Conservation (phyloP, 2,329 filamentous ascomycete genomes). For the Diaporthe sp. region DNA sequence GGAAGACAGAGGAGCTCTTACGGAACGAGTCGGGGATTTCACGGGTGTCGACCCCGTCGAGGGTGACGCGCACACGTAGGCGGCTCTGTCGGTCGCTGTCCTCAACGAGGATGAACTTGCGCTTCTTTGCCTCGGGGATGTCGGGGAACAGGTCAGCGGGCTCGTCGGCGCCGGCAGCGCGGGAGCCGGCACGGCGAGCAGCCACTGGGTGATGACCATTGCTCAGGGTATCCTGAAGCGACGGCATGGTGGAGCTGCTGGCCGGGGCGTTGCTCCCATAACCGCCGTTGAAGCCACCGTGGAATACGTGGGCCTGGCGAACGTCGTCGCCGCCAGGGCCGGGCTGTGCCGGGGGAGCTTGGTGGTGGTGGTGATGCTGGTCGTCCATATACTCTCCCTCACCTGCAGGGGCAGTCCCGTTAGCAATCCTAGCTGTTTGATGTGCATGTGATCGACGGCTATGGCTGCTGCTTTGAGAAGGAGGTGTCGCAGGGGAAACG, state of each 20-base stretch:
- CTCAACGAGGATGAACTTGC: slow-evolving; percentile 97
- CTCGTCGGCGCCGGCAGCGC: slow-evolving; percentile 66
- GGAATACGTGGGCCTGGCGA: slow-evolving; percentile 80
- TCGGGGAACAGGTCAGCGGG: slow-evolving; percentile 85
- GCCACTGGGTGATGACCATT: slow-evolving; percentile 50
- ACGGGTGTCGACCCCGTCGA: slow-evolving; percentile 94
- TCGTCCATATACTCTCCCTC: slow-evolving; percentile 72
- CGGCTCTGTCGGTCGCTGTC: slow-evolving; percentile 85
- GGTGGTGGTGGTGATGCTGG: slow-evolving; percentile 73
- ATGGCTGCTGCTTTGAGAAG: slow-evolving; percentile 39
- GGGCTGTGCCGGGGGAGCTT: slow-evolving; percentile 47
- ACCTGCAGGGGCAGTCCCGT: slow-evolving; percentile 57
- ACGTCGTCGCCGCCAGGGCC: slow-evolving; percentile 68
- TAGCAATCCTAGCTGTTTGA: slow-evolving; percentile 42
- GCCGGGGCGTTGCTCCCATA: slow-evolving; percentile 72
- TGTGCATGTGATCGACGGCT: slow-evolving; percentile 38
- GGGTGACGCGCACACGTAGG: slow-evolving; percentile 88
- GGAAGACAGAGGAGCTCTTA: slow-evolving; percentile 89
- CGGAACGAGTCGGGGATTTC: slow-evolving; percentile 97
- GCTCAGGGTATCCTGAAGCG: slow-evolving; percentile 70
- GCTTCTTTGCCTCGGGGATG: slow-evolving; percentile 88
- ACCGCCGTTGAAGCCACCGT: slow-evolving; percentile 66
- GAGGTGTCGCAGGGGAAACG: slow-evolving; percentile 37
- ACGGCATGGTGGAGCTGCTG: slow-evolving; percentile 72
- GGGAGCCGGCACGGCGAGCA: slow-evolving; percentile 49